Percentiles rank a stretch among this genome's conserved stretches.
These are phyloP conservation scores for Bathelium albidoporum DNA, from an alignment of 495 filamentous ascomycete genomes.

Conservation along the genomic window DNA sequence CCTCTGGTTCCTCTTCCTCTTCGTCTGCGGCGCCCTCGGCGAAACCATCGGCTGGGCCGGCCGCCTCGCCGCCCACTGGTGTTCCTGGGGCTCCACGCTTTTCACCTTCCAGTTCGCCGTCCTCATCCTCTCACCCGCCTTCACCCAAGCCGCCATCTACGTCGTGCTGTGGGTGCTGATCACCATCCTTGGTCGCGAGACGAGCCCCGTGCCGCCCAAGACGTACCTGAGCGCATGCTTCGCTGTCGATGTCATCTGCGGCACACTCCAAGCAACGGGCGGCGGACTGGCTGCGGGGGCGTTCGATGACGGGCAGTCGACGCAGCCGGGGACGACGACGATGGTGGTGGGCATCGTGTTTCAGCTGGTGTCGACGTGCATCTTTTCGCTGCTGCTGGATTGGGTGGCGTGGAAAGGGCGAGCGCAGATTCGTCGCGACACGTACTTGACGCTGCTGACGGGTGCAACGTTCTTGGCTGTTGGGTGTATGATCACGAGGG, in stretches of 20 bases:
- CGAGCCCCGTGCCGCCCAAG: constrained; percentile 15
- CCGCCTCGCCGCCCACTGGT: constrained; percentile 21
- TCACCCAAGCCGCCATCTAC: constrained; percentile 20
- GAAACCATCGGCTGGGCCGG: constrained; percentile 39
- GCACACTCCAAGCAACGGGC: constrained; percentile 17
- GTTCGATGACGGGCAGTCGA: not conserved
- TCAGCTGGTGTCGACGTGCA: constrained; percentile 6
- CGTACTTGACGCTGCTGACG: not conserved
- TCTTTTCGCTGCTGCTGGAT: constrained; percentile 3
- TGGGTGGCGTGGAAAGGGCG: not conserved
- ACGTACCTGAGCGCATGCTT: constrained; percentile 17
- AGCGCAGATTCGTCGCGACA: not conserved
- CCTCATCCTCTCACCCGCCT: constrained; percentile 19
- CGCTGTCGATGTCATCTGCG: constrained; percentile 16
- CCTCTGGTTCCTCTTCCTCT: constrained; percentile 47
- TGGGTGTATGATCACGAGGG: constrained; percentile 4
- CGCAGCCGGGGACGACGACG: constrained; percentile 8
- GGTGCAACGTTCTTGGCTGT: not conserved
- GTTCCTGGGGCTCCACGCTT: constrained; percentile 11
- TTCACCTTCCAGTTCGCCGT: constrained; percentile 28
- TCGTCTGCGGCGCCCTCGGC: constrained; percentile 43
- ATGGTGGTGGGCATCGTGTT: constrained; percentile 6
- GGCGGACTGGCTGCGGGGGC: constrained; percentile 14
- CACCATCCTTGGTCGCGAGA: constrained; percentile 11
- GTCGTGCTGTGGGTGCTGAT: constrained; percentile 18